Evolutionary conservation across 2,329 filamentous ascomycete genomes (phyloP), one percentile per base, ranked within the genome.

Genomic region (Scytalidium sp.): DNA sequence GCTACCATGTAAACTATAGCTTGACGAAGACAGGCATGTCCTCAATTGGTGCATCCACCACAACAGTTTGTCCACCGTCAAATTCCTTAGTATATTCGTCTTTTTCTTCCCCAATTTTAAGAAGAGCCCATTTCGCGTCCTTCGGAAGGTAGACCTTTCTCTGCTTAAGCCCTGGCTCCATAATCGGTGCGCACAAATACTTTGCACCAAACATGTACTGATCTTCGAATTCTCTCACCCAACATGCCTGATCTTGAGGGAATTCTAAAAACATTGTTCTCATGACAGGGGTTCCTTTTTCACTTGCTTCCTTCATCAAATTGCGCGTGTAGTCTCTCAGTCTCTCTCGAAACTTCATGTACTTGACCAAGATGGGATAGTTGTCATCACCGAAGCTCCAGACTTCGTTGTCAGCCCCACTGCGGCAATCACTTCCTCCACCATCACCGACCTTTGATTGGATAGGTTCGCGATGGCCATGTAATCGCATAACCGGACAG

Each of bases 241-340:
- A 86, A 13, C 71, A 68, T 49, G 59, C 63, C 13, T 64, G 45
- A 49, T 86, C 81, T 0, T 66, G 50, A 0, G 82, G 81, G 50
- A 85, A 86, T 54, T 84, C 81, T 53, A 81, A 83, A 60, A 86
- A 86, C 13, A 82, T 60, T 2, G 82, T 71, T n/a, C 83, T 66
- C 59, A 87, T 85, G 13, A 86, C 68, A 0, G 83, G 83, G 0
- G 72, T 73, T 0, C 83, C 83, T 47, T 73, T 75, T 53, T 78
- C 70, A 52, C 83, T 79, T 0, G 83, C 82, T 54, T 79, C 72
- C 36, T 62, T 65, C 81, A 85, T 85, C 51, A 85, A 58, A 0
- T 53, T 62, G 3, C 82, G 66, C 0, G 76, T 81, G 51, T 86
- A 86, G 1, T 70, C 70, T 3, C 81, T 69, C 58, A 86, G 50